Percentiles rank a stretch among this genome's conserved stretches.
Conservation (phyloP, 164 flowering plant species). For the Berberis thunbergii region DNA sequence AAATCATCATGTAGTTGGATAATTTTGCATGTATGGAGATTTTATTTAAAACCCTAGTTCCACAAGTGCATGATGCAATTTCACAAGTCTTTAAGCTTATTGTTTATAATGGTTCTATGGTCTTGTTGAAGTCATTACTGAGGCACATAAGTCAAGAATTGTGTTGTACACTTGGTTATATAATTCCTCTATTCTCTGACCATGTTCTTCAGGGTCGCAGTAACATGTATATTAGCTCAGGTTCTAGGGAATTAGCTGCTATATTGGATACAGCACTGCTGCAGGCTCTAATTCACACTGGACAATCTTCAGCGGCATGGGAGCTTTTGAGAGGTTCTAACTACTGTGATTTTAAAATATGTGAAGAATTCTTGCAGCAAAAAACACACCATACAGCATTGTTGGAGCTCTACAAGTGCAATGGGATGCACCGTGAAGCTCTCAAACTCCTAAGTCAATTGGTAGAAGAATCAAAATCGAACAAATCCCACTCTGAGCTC, state of each 20-base stretch:
- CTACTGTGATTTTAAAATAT: constrained; percentile 85
- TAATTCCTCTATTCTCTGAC: not conserved
- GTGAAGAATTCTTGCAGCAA: constrained; percentile 75
- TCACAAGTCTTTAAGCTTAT: too few relatives aligned
- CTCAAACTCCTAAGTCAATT: constrained; percentile 70
- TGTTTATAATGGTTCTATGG: too few relatives aligned
- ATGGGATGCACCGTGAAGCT: constrained; percentile 90
- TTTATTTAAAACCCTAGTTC: too few relatives aligned
- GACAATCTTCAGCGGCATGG: constrained; percentile 62
- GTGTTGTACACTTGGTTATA: too few relatives aligned
- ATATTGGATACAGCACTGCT: constrained; percentile 88
- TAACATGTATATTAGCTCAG: constrained; percentile 53
- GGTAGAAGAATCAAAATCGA: constrained; percentile 67
- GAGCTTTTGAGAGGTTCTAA: constrained; percentile 80
- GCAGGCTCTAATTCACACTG: constrained; percentile 86
- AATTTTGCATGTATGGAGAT: too few relatives aligned
- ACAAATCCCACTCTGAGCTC: constrained; percentile 35
- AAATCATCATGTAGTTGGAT: too few relatives aligned
- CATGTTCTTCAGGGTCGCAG: constrained; percentile 45
- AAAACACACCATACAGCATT: constrained; percentile 44
- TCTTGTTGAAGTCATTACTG: too few relatives aligned
- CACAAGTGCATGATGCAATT: too few relatives aligned
- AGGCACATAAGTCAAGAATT: too few relatives aligned
- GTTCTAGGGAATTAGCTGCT: constrained; percentile 88
- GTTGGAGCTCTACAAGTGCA: constrained; percentile 79